phyloP scores from a whole-genome alignment of 2,329 filamentous ascomycete species.

The Thermomyces lanuginosus region DNA sequence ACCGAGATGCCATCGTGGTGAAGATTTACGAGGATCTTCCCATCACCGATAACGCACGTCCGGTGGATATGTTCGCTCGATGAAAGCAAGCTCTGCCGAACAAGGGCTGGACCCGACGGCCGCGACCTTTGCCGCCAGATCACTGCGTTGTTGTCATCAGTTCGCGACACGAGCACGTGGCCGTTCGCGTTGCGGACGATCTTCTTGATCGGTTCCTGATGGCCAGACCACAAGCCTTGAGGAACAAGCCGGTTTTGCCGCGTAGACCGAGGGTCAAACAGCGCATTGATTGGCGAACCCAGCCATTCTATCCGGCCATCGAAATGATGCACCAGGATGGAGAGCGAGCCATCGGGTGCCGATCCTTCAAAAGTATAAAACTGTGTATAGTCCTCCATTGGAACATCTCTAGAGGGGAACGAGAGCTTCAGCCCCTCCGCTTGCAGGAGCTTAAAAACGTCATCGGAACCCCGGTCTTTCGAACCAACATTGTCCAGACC shows the following conservation, averaged over 20 bases:
- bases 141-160: conserved; percentile 59
- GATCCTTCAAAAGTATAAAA: conserved; percentile 56
- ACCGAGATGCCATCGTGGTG: conserved; percentile 54
- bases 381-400: conserved; percentile 44
- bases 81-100: conserved; percentile 51
- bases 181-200: conserved; percentile 75
- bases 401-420: conserved; percentile 16
- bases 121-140: conserved; percentile 58
- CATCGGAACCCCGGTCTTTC: conserved; percentile 46
- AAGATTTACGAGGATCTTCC: conserved; percentile 65
- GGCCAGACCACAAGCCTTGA: conserved; percentile 63
- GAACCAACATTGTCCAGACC: conserved; percentile 73
- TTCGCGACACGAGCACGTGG: conserved; percentile 63
- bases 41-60: conserved; percentile 61
- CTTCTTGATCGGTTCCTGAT: conserved; percentile 64
- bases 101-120: conserved; percentile 38
- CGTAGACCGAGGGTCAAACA: conserved; percentile 61
- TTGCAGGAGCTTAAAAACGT: conserved; percentile 75
- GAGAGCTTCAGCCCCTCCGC: conserved; percentile 42
- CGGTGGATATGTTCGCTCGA: conserved; percentile 59
- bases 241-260: conserved; percentile 43
- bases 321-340: conserved; percentile 67
- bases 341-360: conserved; percentile 45
- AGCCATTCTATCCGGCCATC: conserved; percentile 73
- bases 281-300: conserved; percentile 56